Base-by-base conservation (phyloP, 2,329 filamentous ascomycete genomes). In the Diaporthe eres region DNA sequence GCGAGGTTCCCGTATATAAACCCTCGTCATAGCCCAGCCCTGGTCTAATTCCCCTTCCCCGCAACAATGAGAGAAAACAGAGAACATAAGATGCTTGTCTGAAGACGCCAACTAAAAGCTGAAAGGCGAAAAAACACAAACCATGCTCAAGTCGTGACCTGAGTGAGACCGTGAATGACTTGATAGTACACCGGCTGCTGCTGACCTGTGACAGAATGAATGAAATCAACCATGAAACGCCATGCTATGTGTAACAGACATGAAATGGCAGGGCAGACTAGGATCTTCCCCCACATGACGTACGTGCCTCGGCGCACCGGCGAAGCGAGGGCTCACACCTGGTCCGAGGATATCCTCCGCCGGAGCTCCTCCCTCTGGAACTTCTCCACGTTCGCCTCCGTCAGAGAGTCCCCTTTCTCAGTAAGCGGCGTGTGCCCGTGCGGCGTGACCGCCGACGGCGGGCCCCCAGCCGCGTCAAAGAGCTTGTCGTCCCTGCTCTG, bases 401-500 rank as follows among this genome's bases (percentile, higher is more conserved):
- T 82, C 51, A 82, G 73, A 22, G 78, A 75, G 44, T 79, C 77
- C 10, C 79, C 74, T 19, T 61, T 74, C 51, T 75, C 72, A 10
- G 71, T 60, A 42, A 75, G 65, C 2, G 77, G 76, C 63, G 76
- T 77, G 22, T 78, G 76, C 42, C 73, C 73, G 12, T 77, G 74
- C 9, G 77, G 76, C 15, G 63, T 65, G 5, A 71, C 47, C 4
- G 71, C 53, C 25, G 63, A 70, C 1, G 55, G 68, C 34, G 71
- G 65, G 1, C 75, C 75, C 15, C 77, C 78, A 2, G 78, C 78
- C 7, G 79, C 80, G 47, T 79, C 75, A n/a, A 80, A 77, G n/a
- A 81, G 70, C 77, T 81, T 82, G 71, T 80, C 80, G 72, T 81
- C 78, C 5, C 79, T 75, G 63, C 76, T 77, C 49, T 80, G 77